Base-by-base conservation (phyloP, 2,329 filamentous ascomycete genomes). In the Thielaviopsis ethacetica region DNA sequence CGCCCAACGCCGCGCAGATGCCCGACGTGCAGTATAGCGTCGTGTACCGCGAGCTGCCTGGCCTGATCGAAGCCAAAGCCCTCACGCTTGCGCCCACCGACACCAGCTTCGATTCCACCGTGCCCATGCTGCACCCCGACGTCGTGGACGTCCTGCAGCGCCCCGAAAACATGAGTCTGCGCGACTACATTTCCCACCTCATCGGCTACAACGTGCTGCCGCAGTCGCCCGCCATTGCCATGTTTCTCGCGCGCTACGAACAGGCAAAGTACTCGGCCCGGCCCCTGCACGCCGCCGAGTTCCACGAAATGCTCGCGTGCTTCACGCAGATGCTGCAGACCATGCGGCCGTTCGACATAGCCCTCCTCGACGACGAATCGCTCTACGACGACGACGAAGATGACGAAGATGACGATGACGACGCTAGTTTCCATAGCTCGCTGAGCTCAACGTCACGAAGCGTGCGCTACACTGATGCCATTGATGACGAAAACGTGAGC, bases 31-130 rank as follows among this genome's bases (percentile, higher is more conserved):
- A 94, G 63, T 97, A 95, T 70, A 79, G 77, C 65, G 82, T 83
- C 1, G 88, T 98, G 24, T 76, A 96, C 19, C 77, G 80, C 44
- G 91, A 97, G 70, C 76, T 98, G 24, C 88, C 91, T 1, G 85
- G 94, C 67, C 77, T 97, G 27, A 87, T 97, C 63, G 91, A 97
- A 73, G 91, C 88, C 10, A 91, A 91, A 69, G 91, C 90, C 0
- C 82, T 96, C n/a, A 90, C 88, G 0, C 78, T 95, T 44, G 88
- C 86, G 0, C 88, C 84, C 30, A 74, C 50, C 5, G 59, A 55
- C 22, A 54, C 24, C 49, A 41, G 30, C 41, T 55, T 41, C 9
- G 57, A 19, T 19, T 54, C 50, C 6, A 21, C 19, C 38, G 13
- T 50, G 21, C 55, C 55, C 52, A 9, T 67, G 76, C 22, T 53